Evolutionary conservation across 305 asterid species (phyloP).

Genomic region (Fraxinus latifolia): DNA sequence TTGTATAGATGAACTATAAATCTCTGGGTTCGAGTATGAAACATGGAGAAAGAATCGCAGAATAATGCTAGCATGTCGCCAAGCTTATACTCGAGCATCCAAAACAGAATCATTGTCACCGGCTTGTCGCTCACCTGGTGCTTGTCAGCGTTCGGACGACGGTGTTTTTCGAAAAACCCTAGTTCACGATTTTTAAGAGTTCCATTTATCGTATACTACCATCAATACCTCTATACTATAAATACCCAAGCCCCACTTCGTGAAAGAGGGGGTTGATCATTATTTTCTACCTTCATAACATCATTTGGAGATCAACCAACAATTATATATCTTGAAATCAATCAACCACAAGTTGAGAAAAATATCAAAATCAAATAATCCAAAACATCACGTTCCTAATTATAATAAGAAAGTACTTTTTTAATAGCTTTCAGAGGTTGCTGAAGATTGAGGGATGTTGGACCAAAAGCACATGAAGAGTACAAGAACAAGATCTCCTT

Average conservation of each 20-base stretch:
- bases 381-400: background rate
- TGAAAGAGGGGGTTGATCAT: background rate
- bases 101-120: background rate
- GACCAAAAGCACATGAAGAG: background rate
- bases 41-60: background rate
- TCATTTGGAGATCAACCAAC: background rate
- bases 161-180: background rate
- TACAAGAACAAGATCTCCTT: background rate
- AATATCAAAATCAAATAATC: background rate
- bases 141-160: background rate
- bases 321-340: background rate
- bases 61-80: background rate
- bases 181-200: too few species aligned
- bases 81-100: background rate
- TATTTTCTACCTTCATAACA: background rate
- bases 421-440: background rate
- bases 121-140: background rate
- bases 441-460: background rate
- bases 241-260: background rate
- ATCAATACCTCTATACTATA: background rate
- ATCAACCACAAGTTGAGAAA: background rate
- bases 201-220: too few species aligned
- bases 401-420: too few species aligned
- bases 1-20: background rate
- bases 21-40: background rate